Evolutionary conservation across 164 flowering plant species (phyloP).

Genomic region (Magnolia sinica): DNA sequence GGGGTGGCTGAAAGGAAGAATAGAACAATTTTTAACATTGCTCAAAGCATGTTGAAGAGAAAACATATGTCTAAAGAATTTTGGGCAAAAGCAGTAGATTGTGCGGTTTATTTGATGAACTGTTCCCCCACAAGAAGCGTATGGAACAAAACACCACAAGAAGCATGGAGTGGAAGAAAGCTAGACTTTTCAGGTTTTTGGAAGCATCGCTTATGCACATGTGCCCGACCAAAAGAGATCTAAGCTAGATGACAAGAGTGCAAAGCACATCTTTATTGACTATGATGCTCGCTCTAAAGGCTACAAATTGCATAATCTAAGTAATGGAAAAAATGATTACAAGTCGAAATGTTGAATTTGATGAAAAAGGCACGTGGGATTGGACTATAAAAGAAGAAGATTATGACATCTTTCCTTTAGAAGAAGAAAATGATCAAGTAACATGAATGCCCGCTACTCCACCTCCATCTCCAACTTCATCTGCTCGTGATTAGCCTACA

Average conservation of each 20-base stretch:
- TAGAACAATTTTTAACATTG: not conserved
- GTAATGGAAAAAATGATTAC: not conserved
- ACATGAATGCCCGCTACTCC: not conserved
- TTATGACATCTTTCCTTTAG: not conserved
- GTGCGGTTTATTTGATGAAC: not conserved
- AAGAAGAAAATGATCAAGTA: not conserved
- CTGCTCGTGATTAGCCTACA: not conserved
- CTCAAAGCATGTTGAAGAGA: not conserved
- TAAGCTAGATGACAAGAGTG: not conserved
- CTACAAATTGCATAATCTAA: not conserved
- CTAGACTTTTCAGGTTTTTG: not conserved
- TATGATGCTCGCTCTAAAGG: not conserved
- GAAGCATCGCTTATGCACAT: not conserved
- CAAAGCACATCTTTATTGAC: not conserved
- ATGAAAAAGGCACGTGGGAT: not conserved
- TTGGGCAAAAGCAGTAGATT: not conserved
- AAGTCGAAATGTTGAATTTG: not conserved
- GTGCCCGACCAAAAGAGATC: not conserved
- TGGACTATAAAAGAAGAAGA: not conserved
- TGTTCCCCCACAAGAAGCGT: too few species aligned
- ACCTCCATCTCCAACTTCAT: not conserved
- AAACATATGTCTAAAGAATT: not conserved
- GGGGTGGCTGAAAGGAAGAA: not conserved
- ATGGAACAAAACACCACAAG: not conserved
- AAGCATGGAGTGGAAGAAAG: not conserved